Percentiles rank a stretch among this genome's conserved stretches.
Evolutionary conservation across 2,329 filamentous ascomycete species (phyloP).

Genomic region (Arthrobotrys iridis): DNA sequence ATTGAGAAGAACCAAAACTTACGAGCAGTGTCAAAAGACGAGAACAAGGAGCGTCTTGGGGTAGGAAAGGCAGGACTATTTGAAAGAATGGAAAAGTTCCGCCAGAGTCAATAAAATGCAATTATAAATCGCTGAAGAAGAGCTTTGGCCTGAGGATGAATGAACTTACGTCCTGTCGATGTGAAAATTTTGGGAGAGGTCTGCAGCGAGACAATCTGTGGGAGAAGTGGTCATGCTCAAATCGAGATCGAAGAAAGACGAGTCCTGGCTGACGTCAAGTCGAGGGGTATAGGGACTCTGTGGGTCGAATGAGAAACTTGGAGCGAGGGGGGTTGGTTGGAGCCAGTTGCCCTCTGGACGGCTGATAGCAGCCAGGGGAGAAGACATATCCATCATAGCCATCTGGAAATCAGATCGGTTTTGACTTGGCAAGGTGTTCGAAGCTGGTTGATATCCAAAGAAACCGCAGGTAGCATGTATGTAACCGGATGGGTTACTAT

Average conservation of each 20-base stretch:
- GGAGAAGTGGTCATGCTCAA: constrained; percentile 82
- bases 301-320: constrained; percentile 34
- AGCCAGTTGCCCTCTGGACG: constrained; percentile 44
- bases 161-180: constrained; percentile 86
- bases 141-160: too few relatives aligned
- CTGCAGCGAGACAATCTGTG: constrained; percentile 86
- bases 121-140: constrained; percentile 55
- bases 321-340: constrained; percentile 37
- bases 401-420: constrained; percentile 25
- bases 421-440: background rate
- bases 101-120: constrained; percentile 56
- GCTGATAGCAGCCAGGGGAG: constrained; percentile 51
- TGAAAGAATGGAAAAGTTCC: background rate
- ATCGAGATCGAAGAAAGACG: constrained; percentile 79
- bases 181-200: constrained; percentile 96
- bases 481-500: constrained; percentile 9
- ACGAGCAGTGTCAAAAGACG: constrained; percentile 66
- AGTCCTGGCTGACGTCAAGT: constrained; percentile 49
- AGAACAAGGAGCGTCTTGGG: constrained; percentile 85
- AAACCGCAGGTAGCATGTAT: constrained; percentile 38
- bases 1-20: constrained; percentile 24
- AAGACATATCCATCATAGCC: constrained; percentile 52
- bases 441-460: constrained; percentile 2
- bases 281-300: constrained; percentile 37
- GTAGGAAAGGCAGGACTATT: constrained; percentile 83